Evolutionary conservation across 352 stramenopile species (phyloP).

Genomic region (Phytophthora hibernalis): DNA sequence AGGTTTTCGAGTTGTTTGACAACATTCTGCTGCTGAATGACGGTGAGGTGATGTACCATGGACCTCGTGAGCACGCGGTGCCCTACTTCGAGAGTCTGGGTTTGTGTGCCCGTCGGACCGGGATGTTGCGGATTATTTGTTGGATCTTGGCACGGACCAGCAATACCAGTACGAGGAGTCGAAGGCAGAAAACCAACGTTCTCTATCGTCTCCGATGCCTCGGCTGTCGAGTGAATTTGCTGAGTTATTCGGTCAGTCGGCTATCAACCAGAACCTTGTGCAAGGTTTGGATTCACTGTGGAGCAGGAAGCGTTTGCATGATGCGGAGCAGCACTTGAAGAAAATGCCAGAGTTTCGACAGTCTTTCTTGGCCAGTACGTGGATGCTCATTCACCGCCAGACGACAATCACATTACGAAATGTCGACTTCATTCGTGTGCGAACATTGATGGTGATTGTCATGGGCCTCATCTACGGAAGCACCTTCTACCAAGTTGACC

Average conservation of each 20-base stretch:
- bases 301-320: neutral
- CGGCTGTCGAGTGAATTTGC: constrained; percentile 18
- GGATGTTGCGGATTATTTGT: constrained; percentile 48
- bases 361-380: constrained; percentile 56
- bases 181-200: neutral
- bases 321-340: constrained; percentile 52
- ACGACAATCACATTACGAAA: constrained; percentile 45
- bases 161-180: constrained; percentile 34
- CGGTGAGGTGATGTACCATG: constrained; percentile 58
- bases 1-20: constrained; percentile 93
- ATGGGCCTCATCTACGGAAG: constrained; percentile 30
- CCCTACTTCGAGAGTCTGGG: constrained; percentile 58
- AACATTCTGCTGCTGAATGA: constrained; percentile 69
- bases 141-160: constrained; percentile 42
- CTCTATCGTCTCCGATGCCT: neutral
- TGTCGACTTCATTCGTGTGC: constrained; percentile 16
- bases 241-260: constrained; percentile 20
- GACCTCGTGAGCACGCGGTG: constrained; percentile 33
- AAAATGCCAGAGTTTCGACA: constrained; percentile 35
- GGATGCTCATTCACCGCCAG: constrained; percentile 41
- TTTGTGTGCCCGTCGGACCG: constrained; percentile 41
- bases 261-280: constrained; percentile 32
- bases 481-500: constrained; percentile 24
- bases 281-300: constrained; percentile 66
- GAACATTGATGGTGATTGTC: constrained; percentile 24